Base-by-base conservation (phyloP, 495 filamentous ascomycete species). In the Penicillium canariense region DNA sequence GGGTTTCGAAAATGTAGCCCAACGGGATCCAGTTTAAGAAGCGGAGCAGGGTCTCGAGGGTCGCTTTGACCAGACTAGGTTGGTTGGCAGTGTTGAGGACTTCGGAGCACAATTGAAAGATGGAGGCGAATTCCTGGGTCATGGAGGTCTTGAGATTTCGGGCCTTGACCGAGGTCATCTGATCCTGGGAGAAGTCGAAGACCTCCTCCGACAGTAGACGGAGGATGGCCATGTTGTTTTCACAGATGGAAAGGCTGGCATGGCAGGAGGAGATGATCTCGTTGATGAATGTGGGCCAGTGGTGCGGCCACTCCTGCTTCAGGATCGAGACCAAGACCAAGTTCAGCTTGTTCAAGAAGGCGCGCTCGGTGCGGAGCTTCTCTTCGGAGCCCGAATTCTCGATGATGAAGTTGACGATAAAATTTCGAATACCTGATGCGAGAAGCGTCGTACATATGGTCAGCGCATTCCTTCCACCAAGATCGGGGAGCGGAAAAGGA, bases 241-340 rank as follows among this genome's bases (percentile, higher is more conserved):
- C 94, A 77, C 94, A 99, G 62, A 97, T 93, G 2, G 94, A 91
- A 27, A 97, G 80, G 70, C 89, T 96, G 51, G 88, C 90, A 62
- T 92, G 91, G 68, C 92, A 97, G 25, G 93, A 95, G 10, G 89
- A 87, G 61, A 97, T 91, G 67, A 99, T 97, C 80, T 99, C 94
- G 72, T 96, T 97, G 82, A 97, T 97, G 71, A 99, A 99, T 7
- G 90, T 96, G 8, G 95, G 94, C 94, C 94, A 99, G 77, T 97
- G 94, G 69, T 97, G 93, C n/a, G 94, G 94, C 94, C 94, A 99
- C 71, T 99, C 94, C 73, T 99, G 94, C 78, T 99, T 99, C 62
- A 99, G 75, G 51, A 99, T 94, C 31, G 90, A 96, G 58, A 99
- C 90, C 48, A 99, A 86, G 20, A 97, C 93, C 48, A 99, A 83